phyloP scores from a whole-genome alignment of 2,329 filamentous ascomycete species.

The Penicillium palitans region DNA sequence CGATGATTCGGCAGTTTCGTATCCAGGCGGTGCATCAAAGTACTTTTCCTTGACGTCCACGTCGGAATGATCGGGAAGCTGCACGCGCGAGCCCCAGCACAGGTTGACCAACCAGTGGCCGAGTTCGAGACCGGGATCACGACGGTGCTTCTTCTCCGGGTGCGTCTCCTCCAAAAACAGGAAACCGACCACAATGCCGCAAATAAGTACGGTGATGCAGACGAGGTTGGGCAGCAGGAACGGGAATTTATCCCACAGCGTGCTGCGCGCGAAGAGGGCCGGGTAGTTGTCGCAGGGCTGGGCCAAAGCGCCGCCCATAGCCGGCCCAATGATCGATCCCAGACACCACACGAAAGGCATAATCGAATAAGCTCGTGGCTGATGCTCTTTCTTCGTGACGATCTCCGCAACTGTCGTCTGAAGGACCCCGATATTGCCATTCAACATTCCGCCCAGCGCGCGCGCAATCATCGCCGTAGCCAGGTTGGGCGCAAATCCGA shows the following conservation, averaged over 20 bases:
- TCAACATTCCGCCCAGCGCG: constrained; percentile 84
- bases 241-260: constrained; percentile 81
- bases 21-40: constrained; percentile 68
- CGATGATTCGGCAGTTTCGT: constrained; percentile 60
- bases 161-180: constrained; percentile 95
- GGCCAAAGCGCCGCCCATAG: constrained; percentile 85
- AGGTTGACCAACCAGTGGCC: constrained; percentile 66
- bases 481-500: constrained; percentile 84
- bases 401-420: constrained; percentile 95
- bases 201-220: constrained; percentile 73
- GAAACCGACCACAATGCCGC: constrained; percentile 75
- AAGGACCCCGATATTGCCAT: constrained; percentile 93
- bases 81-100: constrained; percentile 31
- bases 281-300: constrained; percentile 84
- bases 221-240: constrained; percentile 93
- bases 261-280: constrained; percentile 66
- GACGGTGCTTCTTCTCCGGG: constrained; percentile 71
- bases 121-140: constrained; percentile 73
- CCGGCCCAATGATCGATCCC: constrained; percentile 90
- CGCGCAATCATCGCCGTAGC: constrained; percentile 82
- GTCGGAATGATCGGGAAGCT: constrained; percentile 51
- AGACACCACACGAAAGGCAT: constrained; percentile 99
- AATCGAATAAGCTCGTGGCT: constrained; percentile 90
- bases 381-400: constrained; percentile 88
- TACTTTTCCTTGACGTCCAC: constrained; percentile 35